Percentiles rank a stretch among this genome's conserved stretches.
Conservation (phyloP, 805 yeast species). For the Wickerhamomyces silvicola region DNA sequence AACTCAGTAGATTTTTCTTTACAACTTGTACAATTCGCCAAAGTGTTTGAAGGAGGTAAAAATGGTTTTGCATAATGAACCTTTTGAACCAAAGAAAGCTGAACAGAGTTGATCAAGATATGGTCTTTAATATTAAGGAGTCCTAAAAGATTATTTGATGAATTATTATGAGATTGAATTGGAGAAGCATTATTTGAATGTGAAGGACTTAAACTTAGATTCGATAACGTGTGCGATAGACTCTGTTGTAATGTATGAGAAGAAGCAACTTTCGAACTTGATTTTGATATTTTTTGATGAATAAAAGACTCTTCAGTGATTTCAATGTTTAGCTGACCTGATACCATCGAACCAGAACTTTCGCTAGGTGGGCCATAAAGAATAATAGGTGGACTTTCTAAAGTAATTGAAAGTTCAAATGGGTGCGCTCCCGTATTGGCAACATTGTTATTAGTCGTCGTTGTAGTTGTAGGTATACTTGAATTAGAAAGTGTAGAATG, state of each 20-base stretch:
- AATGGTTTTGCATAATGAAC: slow-evolving; percentile 63
- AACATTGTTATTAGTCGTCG: slow-evolving; percentile 11
- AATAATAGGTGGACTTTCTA: slow-evolving; percentile 90
- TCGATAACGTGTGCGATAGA: slow-evolving; percentile 18
- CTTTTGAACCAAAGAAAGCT: slow-evolving; percentile 66
- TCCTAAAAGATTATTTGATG: slow-evolving; percentile 21
- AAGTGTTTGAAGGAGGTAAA: slow-evolving; percentile 40
- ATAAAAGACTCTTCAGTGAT: slow-evolving; percentile 29
- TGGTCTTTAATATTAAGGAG: slow-evolving; percentile 31
- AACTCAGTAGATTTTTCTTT: slow-evolving; percentile 47
- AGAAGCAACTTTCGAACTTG: slow-evolving; percentile 6
- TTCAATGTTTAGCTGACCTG: slow-evolving; percentile 67
- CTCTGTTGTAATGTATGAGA: slow-evolving; percentile 15
- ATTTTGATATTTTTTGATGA: not conserved
- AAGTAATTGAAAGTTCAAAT: slow-evolving; percentile 45
- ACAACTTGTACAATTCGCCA: slow-evolving; percentile 57
- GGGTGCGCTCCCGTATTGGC: slow-evolving; percentile 26
- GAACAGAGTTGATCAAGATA: slow-evolving; percentile 49
- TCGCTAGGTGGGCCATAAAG: slow-evolving; percentile 75
- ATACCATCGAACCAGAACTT: slow-evolving; percentile 77
- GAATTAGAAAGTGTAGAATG: too few species aligned
- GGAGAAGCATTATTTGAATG: slow-evolving; percentile 18
- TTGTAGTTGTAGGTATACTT: too few species aligned
- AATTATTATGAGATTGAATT: slow-evolving; percentile 13
- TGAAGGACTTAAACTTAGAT: slow-evolving; percentile 19